Percentiles rank a stretch among this genome's conserved stretches.
These are phyloP conservation scores for Reutealis trisperma DNA, from an alignment of 345 rosid genomes.

Conservation along the genomic window DNA sequence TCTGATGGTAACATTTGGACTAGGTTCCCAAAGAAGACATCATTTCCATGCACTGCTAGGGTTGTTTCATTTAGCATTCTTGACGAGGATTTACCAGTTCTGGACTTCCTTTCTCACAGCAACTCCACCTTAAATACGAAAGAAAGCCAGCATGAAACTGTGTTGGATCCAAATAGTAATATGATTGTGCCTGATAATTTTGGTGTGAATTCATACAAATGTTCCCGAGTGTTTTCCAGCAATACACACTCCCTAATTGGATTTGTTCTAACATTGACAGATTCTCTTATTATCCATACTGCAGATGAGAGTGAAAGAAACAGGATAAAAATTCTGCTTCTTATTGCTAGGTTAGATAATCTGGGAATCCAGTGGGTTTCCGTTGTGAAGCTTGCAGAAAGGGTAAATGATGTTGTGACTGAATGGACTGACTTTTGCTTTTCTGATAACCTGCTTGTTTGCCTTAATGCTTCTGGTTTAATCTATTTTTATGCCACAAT, in stretches of 20 bases:
- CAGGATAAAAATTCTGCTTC: slow-evolving; percentile 42
- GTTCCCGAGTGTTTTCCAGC: slow-evolving; percentile 78
- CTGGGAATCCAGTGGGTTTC: slow-evolving; percentile 88
- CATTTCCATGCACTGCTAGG: slow-evolving; percentile 71
- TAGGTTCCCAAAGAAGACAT: slow-evolving; percentile 66
- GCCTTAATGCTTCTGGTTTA: slow-evolving; percentile 71
- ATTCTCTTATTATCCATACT: slow-evolving; percentile 36
- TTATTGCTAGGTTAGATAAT: slow-evolving; percentile 60
- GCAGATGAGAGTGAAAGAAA: slow-evolving; percentile 38
- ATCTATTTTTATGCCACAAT: slow-evolving; percentile 57
- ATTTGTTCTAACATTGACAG: slow-evolving; percentile 55
- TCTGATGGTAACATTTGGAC: slow-evolving; percentile 61
- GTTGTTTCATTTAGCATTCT: slow-evolving; percentile 83
- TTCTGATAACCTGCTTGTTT: slow-evolving; percentile 81
- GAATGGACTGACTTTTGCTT: slow-evolving; percentile 86
- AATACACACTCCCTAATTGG: slow-evolving; percentile 73
- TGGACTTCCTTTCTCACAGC: slow-evolving; percentile 39
- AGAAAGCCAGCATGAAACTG: slow-evolving; percentile 32
- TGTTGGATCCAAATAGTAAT: slow-evolving; percentile 31
- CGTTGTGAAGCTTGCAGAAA: slow-evolving; percentile 56
- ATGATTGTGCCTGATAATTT: slow-evolving; percentile 27
- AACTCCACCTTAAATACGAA: slow-evolving; percentile 25
- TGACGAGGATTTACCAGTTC: slow-evolving; percentile 43
- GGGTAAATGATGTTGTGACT: slow-evolving; percentile 32
- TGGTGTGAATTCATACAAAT: slow-evolving; percentile 50